phyloP scores from a whole-genome alignment of 2,329 filamentous ascomycete species.

The Apiospora koreana region DNA sequence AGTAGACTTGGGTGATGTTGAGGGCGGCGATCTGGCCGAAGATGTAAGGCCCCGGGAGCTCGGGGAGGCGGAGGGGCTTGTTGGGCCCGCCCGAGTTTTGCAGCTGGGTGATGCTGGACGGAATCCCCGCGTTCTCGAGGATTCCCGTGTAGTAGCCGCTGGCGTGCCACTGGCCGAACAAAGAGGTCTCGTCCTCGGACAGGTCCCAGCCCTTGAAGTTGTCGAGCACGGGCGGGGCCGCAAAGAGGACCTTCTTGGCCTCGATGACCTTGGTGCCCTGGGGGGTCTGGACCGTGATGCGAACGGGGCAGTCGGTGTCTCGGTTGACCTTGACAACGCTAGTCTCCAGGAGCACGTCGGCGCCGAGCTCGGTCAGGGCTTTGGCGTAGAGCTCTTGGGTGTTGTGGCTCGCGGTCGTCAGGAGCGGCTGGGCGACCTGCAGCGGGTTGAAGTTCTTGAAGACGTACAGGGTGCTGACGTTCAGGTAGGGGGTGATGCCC shows the following conservation, averaged over 20 bases:
- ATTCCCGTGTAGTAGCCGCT: background rate
- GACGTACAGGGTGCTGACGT: background rate
- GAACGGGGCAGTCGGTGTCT: background rate
- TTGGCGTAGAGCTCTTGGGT: background rate
- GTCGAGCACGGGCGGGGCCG: background rate
- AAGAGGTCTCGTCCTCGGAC: background rate
- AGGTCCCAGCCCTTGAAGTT: background rate
- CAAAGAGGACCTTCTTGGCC: background rate
- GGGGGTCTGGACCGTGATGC: background rate
- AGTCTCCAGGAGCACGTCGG: background rate
- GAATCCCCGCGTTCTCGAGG: background rate
- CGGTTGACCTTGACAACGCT: background rate
- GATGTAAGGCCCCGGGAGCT: background rate
- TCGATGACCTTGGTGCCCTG: background rate
- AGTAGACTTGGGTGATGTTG: background rate
- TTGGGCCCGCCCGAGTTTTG: background rate
- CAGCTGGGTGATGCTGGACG: background rate
- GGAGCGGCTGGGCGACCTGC: background rate
- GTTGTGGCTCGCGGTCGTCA: background rate
- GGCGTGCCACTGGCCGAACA: background rate
- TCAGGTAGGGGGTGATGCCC: background rate
- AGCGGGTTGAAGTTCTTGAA: conserved; percentile 4
- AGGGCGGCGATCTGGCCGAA: background rate
- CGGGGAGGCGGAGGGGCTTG: background rate
- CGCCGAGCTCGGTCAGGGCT: background rate